Evolutionary conservation across 441 rosid genomes (phyloP).

Genomic region (Corymbia calophylla): DNA sequence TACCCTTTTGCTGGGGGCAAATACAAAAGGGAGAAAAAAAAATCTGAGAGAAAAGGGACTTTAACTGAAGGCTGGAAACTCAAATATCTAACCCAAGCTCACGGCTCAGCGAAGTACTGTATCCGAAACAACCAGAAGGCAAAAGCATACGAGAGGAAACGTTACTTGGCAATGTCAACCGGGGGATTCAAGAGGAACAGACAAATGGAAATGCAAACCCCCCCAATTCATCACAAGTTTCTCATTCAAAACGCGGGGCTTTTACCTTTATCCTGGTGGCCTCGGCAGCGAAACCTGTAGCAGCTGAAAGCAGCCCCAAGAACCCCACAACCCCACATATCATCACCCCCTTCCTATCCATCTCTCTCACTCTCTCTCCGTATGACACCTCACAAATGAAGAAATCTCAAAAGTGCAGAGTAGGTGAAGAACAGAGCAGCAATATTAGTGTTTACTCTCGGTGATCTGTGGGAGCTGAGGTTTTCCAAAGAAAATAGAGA

Average conservation of each 20-base stretch:
- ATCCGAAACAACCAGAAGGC: neutral
- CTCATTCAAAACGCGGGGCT: neutral
- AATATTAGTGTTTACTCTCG: neutral
- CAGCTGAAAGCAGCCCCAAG: conserved; percentile 61
- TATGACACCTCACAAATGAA: neutral
- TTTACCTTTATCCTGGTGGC: conserved; percentile 69
- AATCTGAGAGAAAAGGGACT: neutral
- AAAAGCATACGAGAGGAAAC: neutral
- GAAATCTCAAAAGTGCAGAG: neutral
- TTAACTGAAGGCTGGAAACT: neutral
- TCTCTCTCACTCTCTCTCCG: conserved; percentile 5
- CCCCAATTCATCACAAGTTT: neutral
- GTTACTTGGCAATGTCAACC: neutral
- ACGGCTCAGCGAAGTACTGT: neutral
- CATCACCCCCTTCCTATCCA: conserved; percentile 58
- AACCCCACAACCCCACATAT: conserved; percentile 43
- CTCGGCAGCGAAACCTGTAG: conserved; percentile 84
- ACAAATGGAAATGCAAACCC: neutral
- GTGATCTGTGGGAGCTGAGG: neutral
- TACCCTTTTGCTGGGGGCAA: neutral
- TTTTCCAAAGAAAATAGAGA: neutral
- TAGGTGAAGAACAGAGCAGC: neutral
- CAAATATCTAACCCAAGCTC: neutral
- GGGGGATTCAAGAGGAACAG: neutral
- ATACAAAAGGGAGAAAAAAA: neutral